Conservation (phyloP, 2,329 filamentous ascomycete species). For the Colletotrichum filicis region DNA sequence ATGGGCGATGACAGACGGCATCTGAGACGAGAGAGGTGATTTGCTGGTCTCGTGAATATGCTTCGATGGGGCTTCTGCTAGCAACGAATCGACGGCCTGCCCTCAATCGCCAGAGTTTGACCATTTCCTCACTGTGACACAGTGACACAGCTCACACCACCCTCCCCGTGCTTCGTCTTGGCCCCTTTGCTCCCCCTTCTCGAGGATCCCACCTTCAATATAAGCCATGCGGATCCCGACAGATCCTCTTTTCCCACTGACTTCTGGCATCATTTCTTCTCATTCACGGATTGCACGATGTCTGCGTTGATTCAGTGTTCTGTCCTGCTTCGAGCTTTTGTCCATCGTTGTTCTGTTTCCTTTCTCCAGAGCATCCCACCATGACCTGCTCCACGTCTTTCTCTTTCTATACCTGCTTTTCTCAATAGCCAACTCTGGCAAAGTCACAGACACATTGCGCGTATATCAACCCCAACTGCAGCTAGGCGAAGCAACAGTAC, state of each 20-base stretch:
- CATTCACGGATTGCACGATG: neutral
- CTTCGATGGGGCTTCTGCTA: neutral
- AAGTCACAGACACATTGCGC: neutral
- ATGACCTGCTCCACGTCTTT: neutral
- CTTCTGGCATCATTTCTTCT: neutral
- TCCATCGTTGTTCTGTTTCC: neutral
- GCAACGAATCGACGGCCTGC: neutral
- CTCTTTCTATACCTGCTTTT: neutral
- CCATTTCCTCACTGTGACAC: neutral
- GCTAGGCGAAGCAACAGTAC: neutral
- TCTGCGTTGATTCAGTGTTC: neutral
- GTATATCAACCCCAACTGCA: constrained; percentile 15
- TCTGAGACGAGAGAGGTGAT: neutral
- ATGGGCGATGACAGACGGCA: neutral
- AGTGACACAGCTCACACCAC: constrained; percentile 11
- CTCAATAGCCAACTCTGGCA: neutral
- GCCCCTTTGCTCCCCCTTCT: neutral
- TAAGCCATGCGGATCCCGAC: constrained; percentile 25
- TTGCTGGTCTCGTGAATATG: constrained; percentile 15
- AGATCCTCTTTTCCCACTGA: accelerated
- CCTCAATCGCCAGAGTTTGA: neutral
- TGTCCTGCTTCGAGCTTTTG: neutral
- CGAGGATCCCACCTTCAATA: constrained; percentile 11
- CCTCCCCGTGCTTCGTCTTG: neutral
- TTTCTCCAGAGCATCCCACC: neutral